Conservation (phyloP, 768 basidiomycete genomes). For the Leucocoprinus birnbaumii region DNA sequence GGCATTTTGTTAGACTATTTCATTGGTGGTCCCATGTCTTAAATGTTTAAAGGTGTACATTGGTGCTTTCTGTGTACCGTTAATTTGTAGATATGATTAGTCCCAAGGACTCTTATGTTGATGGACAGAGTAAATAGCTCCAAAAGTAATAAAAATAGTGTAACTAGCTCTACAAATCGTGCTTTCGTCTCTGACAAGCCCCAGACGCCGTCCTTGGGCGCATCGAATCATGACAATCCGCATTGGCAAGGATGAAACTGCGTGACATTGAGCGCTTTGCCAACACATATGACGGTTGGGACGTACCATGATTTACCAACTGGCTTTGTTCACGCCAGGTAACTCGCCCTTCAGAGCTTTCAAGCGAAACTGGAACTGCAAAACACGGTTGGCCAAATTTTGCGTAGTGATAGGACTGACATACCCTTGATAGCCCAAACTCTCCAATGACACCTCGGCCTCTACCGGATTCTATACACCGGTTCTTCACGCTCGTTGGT, state of each 20-base stretch:
- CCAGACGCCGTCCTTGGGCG: too few relatives aligned
- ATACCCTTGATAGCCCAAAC: conserved; percentile 82
- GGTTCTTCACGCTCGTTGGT: conserved; percentile 85
- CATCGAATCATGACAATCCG: too few relatives aligned
- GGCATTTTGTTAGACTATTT: neutral
- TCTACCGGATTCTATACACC: conserved; percentile 82
- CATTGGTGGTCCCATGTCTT: neutral
- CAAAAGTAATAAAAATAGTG: neutral
- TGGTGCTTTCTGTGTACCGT: neutral
- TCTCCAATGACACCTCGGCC: conserved; percentile 88
- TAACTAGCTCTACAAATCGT: too few relatives aligned
- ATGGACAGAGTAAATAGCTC: neutral
- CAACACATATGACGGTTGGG: neutral
- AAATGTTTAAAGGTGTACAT: too few relatives aligned
- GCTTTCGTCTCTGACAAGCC: too few relatives aligned
- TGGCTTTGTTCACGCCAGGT: conserved; percentile 86
- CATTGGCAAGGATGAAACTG: too few relatives aligned
- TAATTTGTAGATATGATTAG: neutral
- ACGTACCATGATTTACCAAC: conserved; percentile 58
- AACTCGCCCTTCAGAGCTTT: conserved; percentile 82
- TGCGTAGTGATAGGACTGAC: conserved; percentile 16
- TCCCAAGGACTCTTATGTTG: neutral
- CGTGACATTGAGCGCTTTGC: too few relatives aligned
- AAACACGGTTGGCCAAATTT: conserved; percentile 1
- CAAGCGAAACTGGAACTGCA: conserved; percentile 85